These are phyloP conservation scores for Cladophialophora chaetospira DNA, from an alignment of 2,329 filamentous ascomycete species.

Conservation along the genomic window DNA sequence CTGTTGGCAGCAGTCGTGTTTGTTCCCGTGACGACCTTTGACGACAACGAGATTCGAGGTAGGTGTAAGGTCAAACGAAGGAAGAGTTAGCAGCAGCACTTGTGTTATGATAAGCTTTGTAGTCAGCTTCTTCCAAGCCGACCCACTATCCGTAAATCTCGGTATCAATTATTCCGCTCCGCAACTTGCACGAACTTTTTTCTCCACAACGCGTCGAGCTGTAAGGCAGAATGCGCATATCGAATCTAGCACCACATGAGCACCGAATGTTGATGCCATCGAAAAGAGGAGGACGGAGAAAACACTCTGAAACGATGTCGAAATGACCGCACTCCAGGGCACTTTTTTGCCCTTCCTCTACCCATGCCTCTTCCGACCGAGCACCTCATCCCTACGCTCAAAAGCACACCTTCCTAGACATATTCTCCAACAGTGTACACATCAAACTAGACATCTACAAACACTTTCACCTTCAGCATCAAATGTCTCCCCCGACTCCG, in stretches of 20 bases:
- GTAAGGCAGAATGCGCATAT: not conserved
- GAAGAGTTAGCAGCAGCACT: no score
- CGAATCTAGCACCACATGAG: no score
- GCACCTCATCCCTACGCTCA: slow-evolving; percentile 18
- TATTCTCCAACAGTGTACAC: slow-evolving; percentile 20
- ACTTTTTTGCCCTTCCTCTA: slow-evolving; percentile 41
- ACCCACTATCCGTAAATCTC: no score
- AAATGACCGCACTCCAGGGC: slow-evolving; percentile 19
- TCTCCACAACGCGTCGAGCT: not conserved
- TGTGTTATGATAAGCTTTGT: no score
- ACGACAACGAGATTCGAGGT: no score
- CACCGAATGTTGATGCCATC: no score
- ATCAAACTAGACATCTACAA: slow-evolving; percentile 1
- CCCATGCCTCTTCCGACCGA: slow-evolving; percentile 33
- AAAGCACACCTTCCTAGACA: slow-evolving; percentile 20
- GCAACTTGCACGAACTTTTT: not conserved
- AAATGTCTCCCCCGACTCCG: slow-evolving; percentile 25
- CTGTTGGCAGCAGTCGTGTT: no score
- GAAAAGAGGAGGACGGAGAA: no score
- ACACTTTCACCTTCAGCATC: slow-evolving; percentile 19
- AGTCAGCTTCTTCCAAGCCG: no score
- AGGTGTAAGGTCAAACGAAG: no score
- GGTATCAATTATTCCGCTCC: slow-evolving; percentile 11
- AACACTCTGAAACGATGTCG: not conserved
- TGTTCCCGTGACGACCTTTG: no score